Conservation (phyloP, 2,329 filamentous ascomycete species). For the Xylariaceae sp. region DNA sequence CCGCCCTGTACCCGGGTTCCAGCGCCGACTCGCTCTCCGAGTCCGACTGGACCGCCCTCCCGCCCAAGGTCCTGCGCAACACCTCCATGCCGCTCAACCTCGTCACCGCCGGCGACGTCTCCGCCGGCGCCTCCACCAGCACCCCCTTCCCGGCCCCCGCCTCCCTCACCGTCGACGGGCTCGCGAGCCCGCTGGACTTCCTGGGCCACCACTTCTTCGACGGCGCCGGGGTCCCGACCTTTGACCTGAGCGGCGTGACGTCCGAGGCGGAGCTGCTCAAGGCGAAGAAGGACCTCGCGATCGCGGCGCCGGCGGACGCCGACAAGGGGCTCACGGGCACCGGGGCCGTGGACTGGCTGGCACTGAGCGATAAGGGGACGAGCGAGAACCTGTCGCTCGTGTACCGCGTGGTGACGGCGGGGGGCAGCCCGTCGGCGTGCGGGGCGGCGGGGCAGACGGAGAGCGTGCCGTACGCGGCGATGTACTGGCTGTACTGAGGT, state of each 20-base stretch:
- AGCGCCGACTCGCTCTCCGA: conserved; percentile 32
- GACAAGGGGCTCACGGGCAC: conserved; percentile 42
- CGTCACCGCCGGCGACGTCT: conserved; percentile 21
- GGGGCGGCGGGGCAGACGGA: conserved; percentile 32
- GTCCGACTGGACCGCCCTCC: conserved; percentile 35
- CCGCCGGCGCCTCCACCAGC: conserved; percentile 31
- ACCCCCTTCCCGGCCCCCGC: conserved; percentile 37
- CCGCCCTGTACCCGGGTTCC: conserved; percentile 44
- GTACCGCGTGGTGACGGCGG: conserved; percentile 53
- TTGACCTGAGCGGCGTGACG: conserved; percentile 43
- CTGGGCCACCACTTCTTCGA: conserved; percentile 68
- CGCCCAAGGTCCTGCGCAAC: conserved; percentile 35
- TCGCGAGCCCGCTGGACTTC: conserved; percentile 33
- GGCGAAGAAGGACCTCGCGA: conserved; percentile 43
- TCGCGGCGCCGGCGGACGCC: conserved; percentile 47
- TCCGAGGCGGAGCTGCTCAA: conserved; percentile 37
- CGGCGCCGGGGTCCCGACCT: conserved; percentile 48
- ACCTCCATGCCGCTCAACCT: conserved; percentile 46
- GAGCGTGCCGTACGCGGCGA: conserved; percentile 53
- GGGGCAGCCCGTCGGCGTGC: conserved; percentile 44
- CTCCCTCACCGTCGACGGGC: conserved; percentile 32
- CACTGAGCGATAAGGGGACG: conserved; percentile 38
- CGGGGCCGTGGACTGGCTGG: conserved; percentile 53
- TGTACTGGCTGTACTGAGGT: conserved; percentile 53
- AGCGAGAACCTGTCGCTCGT: conserved; percentile 37